These are phyloP conservation scores for Cerioporus squamosus DNA, from an alignment of 1,284 basidiomycete genomes.

Conservation along the genomic window DNA sequence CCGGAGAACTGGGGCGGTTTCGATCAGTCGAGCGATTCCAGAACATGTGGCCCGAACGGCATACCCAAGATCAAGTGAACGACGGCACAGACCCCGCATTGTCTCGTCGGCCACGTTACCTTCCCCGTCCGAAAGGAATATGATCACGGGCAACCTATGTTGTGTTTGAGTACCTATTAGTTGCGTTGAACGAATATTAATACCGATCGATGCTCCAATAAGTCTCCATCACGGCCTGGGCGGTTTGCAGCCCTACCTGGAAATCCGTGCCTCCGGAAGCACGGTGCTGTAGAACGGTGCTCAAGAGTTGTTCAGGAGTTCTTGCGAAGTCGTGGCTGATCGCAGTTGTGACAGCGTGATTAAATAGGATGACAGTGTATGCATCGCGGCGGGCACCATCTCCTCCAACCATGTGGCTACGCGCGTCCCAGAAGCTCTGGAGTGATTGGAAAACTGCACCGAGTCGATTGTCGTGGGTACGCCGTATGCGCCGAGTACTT, in stretches of 20 bases:
- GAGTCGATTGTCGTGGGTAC: slow-evolving; percentile 50
- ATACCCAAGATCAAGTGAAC: slow-evolving; percentile 53
- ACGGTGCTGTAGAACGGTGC: slow-evolving; percentile 39
- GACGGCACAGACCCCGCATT: slow-evolving; percentile 50
- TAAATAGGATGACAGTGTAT: slow-evolving; percentile 61
- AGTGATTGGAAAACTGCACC: slow-evolving; percentile 63
- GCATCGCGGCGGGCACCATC: slow-evolving; percentile 49
- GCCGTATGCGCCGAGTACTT: slow-evolving; percentile 41
- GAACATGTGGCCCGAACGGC: background rate
- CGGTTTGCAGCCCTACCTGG: slow-evolving; percentile 41
- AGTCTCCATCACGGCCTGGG: slow-evolving; percentile 46
- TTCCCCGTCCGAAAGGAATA: slow-evolving; percentile 68
- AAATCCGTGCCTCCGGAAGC: slow-evolving; percentile 54
- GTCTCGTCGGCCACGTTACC: slow-evolving; percentile 43
- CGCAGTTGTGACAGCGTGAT: slow-evolving; percentile 32
- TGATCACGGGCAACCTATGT: slow-evolving; percentile 57
- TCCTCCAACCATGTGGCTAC: slow-evolving; percentile 37
- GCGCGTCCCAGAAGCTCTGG: slow-evolving; percentile 58
- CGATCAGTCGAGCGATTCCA: background rate
- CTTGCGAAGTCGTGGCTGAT: slow-evolving; percentile 55
- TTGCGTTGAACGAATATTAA: too few relatives aligned
- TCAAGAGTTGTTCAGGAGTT: slow-evolving; percentile 50
- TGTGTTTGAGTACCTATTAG: background rate
- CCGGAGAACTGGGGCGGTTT: slow-evolving; percentile 24
- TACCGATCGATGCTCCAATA: slow-evolving; percentile 64